These are phyloP conservation scores for Serendipita indica DNA, from an alignment of 768 basidiomycete species.

Conservation along the genomic window DNA sequence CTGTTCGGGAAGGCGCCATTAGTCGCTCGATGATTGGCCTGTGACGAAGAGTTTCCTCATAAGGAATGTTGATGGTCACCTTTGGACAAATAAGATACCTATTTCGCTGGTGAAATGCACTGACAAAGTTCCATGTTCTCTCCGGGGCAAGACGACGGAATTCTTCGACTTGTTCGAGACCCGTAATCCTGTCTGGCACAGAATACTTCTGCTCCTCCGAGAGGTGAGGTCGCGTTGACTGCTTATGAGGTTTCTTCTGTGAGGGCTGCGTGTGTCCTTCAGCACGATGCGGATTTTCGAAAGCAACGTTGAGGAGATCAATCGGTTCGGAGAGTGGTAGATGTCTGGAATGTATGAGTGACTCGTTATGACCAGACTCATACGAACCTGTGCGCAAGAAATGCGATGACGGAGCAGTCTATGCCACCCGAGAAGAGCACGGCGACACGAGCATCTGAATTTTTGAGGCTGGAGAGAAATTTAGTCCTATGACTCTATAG, in stretches of 20 bases:
- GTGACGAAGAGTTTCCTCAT: constrained; percentile 50
- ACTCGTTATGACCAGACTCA: neutral
- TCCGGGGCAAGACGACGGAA: constrained; percentile 57
- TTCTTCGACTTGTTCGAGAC: constrained; percentile 63
- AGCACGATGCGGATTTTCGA: constrained; percentile 84
- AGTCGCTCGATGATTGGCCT: constrained; percentile 43
- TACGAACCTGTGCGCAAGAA: constrained; percentile 57
- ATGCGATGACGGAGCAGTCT: constrained; percentile 74
- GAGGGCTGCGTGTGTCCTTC: constrained; percentile 30
- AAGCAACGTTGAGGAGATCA: constrained; percentile 85
- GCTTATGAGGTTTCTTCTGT: constrained; percentile 20
- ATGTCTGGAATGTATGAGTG: constrained; percentile 33
- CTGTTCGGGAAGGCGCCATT: constrained; percentile 67
- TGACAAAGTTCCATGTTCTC: constrained; percentile 81
- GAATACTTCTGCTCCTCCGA: constrained; percentile 34
- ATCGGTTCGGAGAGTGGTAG: constrained; percentile 66
- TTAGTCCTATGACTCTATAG: neutral
- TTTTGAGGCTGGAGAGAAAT: constrained; percentile 15
- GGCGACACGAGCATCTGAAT: constrained; percentile 43
- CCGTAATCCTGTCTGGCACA: constrained; percentile 83
- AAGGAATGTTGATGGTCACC: constrained; percentile 80
- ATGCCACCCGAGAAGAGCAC: constrained; percentile 94
- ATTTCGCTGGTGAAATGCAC: constrained; percentile 16
- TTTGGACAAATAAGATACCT: constrained; percentile 19
- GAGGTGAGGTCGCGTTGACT: neutral